Base-by-base conservation (phyloP, 176 grass and related monocot species). In the Tillandsia leiboldiana region DNA sequence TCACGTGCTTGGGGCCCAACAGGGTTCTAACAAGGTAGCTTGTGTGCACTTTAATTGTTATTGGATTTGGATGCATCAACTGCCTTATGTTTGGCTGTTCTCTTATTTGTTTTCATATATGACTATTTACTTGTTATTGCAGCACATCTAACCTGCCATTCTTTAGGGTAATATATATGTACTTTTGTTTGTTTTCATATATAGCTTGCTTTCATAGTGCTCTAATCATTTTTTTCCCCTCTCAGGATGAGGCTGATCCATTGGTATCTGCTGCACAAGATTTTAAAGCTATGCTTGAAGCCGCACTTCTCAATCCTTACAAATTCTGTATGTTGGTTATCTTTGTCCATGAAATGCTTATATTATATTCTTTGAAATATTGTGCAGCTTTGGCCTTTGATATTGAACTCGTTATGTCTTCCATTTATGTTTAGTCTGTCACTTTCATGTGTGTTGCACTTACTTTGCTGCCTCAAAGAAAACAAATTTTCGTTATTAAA, bases 221-320 rank as follows among this genome's bases (percentile, higher is more conserved):
- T 59, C 9, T 7, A 9, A 59, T 59, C n/a, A 22, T 17, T 70
- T 8, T 7, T 86, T 74, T 54, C 71, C 18, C 52, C 77, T 73
- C 78, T 58, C 65, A 86, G 90, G 83, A 68, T 27, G 68, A 70
- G 14, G 72, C 65, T 12, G 78, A 87, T 26, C 79, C 80, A 29
- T 47, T 89, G 33, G 75, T 86, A 72, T 84, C 75, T 70, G 83
- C 81, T 6, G 79, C 90, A 69, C 71, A 70, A 77, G 86, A 94
- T 69, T 94, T 94, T 61, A 87, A 84, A 83, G 80, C 80, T 51
- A 94, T 94, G 90, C 72, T 94, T 68, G 86, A 94, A 80, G 86
- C 90, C 53, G 86, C 90, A 61, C 83, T 94, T 69, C 71, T 89
- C 51, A 94, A 74, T 77, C 86, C 86, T 73, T 94, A 89, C 69